phyloP scores from a whole-genome alignment of 2,329 filamentous ascomycete genomes.

The Tolypocladium cylindrosporum region DNA sequence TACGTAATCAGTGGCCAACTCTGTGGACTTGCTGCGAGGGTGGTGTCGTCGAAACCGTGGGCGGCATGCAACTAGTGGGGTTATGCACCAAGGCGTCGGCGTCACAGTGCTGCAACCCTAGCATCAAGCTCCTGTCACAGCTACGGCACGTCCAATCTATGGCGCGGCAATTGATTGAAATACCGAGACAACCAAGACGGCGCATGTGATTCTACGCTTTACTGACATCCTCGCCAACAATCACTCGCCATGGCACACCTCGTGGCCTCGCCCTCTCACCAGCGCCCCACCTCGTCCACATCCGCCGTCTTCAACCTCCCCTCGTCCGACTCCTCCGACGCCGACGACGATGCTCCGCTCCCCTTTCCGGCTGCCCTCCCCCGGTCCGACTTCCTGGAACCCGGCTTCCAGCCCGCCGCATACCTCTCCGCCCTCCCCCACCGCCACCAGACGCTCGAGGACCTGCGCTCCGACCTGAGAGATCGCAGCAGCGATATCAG shows the following conservation, averaged over 20 bases:
- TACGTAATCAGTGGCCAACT: not conserved
- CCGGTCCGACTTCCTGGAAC: conserved; percentile 69
- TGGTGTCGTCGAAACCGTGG: not conserved
- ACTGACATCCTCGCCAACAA: not conserved
- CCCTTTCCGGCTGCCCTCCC: conserved; percentile 83
- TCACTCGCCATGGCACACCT: conserved; percentile 17
- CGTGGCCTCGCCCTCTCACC: conserved; percentile 15
- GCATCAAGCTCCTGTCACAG: not conserved
- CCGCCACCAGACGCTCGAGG: conserved; percentile 91
- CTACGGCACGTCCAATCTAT: not conserved
- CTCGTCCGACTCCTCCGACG: conserved; percentile 9
- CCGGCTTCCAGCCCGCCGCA: conserved; percentile 65
- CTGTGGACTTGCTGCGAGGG: not conserved
- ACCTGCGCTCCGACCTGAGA: conserved; percentile 77
- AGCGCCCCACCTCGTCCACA: conserved; percentile 9
- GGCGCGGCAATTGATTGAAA: not conserved
- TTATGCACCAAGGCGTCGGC: conserved; percentile 8
- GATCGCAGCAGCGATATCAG: conserved; percentile 70
- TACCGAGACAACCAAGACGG: not conserved
- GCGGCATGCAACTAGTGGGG: conserved; percentile 9
- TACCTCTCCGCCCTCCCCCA: conserved; percentile 76
- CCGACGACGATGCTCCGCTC: conserved; percentile 58
- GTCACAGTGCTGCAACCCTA: not conserved
- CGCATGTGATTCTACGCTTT: not conserved
- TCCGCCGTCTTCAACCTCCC: conserved; percentile 3